Evolutionary conservation across 148 eudicot genomes (phyloP).

Genomic region (Rhododendron kiyosumense): DNA sequence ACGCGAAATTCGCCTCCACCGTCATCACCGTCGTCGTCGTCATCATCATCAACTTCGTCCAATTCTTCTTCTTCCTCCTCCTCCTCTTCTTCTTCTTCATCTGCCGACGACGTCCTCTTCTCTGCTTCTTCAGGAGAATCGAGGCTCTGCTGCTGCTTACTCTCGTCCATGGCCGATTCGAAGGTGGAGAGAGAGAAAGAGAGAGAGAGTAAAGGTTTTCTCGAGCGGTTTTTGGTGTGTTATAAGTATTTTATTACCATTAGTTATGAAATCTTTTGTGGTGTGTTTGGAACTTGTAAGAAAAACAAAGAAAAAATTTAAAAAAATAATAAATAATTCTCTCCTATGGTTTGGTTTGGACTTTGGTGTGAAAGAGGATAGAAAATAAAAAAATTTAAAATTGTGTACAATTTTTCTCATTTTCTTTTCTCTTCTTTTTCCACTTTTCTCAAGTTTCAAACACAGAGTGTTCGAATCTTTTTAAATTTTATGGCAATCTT

Average conservation of each 20-base stretch:
- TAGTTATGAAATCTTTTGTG: not conserved
- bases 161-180: constrained; percentile 18
- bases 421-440: too few species aligned
- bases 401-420: too few species aligned
- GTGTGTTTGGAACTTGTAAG: not conserved
- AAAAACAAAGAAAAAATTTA: not conserved
- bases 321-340: too few species aligned
- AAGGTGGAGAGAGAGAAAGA: not conserved
- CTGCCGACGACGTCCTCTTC: not conserved
- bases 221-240: constrained; percentile 3
- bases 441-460: too few species aligned
- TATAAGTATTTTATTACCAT: not conserved
- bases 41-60: not conserved
- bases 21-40: not conserved
- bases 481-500: not conserved
- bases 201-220: constrained; percentile 7
- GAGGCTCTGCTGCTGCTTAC: constrained; percentile 8
- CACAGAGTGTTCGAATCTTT: not conserved
- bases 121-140: constrained; percentile 6
- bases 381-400: too few species aligned
- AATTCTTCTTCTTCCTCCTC: constrained; percentile 6
- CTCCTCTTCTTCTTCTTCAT: not conserved
- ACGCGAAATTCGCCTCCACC: not conserved
- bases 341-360: not conserved
- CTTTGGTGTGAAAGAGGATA: not conserved